Conservation (phyloP, 2,329 filamentous ascomycete species). For the Paramyrothecium sp. region DNA sequence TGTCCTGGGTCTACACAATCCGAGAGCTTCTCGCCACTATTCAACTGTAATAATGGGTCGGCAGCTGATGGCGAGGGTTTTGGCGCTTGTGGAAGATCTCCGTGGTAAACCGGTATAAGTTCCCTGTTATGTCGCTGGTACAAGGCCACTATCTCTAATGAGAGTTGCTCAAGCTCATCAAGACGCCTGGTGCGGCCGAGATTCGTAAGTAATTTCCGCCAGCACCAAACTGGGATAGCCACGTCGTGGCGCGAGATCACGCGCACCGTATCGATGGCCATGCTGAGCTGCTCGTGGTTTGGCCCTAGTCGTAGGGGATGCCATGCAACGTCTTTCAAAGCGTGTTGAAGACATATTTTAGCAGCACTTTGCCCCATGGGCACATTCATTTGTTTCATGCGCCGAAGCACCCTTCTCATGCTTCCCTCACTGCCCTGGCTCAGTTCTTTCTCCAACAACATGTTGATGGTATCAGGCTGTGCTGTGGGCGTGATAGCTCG, state of each 20-base stretch:
- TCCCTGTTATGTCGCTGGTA: slow-evolving; percentile 27
- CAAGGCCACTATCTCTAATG: slow-evolving; percentile 39
- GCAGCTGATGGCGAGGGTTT: not conserved
- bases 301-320: not conserved
- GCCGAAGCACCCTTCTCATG: slow-evolving; percentile 26
- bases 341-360: slow-evolving; percentile 17
- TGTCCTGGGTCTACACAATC: no score
- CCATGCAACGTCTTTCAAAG: slow-evolving; percentile 22
- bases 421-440: slow-evolving; percentile 12
- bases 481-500: slow-evolving; percentile 14
- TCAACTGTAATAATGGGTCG: not conserved
- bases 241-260: slow-evolving; percentile 27
- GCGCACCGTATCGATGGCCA: slow-evolving; percentile 26
- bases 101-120: slow-evolving; percentile 40
- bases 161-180: slow-evolving; percentile 42
- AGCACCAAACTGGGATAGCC: slow-evolving; percentile 34
- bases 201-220: slow-evolving; percentile 42
- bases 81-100: slow-evolving; percentile 34
- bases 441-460: slow-evolving; percentile 10
- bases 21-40: no score
- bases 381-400: slow-evolving; percentile 28
- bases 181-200: slow-evolving; percentile 43
- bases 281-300: slow-evolving; percentile 22
- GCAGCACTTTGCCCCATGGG: slow-evolving; percentile 25
- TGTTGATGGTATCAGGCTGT: slow-evolving; percentile 22